phyloP scores from a whole-genome alignment of 148 eudicot genomes.

The Selenicereus undatus region DNA sequence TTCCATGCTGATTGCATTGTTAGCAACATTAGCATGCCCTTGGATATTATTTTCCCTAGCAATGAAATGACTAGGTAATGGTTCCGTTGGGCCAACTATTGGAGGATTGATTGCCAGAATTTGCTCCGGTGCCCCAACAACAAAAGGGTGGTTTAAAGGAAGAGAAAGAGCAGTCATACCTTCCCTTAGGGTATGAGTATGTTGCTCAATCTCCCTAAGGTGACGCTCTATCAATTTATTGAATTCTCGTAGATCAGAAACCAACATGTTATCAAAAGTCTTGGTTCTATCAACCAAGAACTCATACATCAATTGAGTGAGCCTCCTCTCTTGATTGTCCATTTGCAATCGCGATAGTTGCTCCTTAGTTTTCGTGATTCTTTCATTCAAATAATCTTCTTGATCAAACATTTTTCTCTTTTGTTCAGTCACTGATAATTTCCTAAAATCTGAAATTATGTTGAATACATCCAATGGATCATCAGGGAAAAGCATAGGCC shows the following conservation, averaged over 20 bases:
- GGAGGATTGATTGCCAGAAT: background rate
- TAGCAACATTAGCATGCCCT: background rate
- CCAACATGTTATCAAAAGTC: background rate
- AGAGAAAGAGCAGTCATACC: background rate
- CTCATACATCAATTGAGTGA: background rate
- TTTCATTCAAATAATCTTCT: background rate
- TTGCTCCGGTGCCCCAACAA: background rate
- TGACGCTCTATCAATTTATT: background rate
- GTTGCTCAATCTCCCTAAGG: background rate
- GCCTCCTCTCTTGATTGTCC: background rate
- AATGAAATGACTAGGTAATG: background rate
- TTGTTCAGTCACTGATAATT: background rate
- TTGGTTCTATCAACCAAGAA: slow-evolving; percentile 1
- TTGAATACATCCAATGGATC: background rate
- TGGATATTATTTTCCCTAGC: background rate
- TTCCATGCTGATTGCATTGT: background rate
- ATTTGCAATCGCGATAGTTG: background rate
- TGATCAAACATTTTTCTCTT: background rate
- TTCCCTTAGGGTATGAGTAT: background rate
- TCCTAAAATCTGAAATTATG: background rate
- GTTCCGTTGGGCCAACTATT: background rate
- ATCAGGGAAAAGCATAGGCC: background rate
- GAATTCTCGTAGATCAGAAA: background rate
- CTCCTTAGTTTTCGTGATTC: background rate
- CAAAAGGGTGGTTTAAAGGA: background rate